Base-by-base conservation (phyloP, 495 filamentous ascomycete genomes). In the Penicillium nucicola region DNA sequence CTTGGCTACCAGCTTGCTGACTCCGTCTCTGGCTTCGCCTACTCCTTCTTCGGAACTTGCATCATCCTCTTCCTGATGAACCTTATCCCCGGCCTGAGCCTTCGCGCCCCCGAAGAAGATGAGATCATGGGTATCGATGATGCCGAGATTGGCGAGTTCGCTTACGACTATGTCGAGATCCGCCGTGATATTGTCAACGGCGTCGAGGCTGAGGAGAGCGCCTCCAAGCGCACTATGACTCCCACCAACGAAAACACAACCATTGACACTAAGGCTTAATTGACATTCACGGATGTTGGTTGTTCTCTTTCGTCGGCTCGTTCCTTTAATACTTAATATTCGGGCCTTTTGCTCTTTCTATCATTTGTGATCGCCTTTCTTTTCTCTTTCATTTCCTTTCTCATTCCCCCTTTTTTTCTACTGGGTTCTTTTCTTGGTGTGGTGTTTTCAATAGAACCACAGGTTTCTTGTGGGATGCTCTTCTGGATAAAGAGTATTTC, bases 131-230 rank as follows among this genome's bases (percentile, higher is more conserved):
- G 92, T 56, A 92, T 96, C 52, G 92, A 97, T 64, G 92, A 97
- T 65, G 85, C 88, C 23, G 90, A 97, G 74, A 92, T 97, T 64
- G 92, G 92, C 65, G 92, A 97, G 75, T 97, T 96, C 70, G 93
- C 93, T 33, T 98, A 98, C 66, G 93, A 97, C 68, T 97, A 95
- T 58, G 92, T 97, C 56, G 92, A 97, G 72, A 76, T 96, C 51
- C 88, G 83, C 33, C 82, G 92, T 43, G 93, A 97, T 57, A 85
- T 96, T 40, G 73, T 89, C 50, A 84, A 82, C 55, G 75, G 81
- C 22, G 75, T 84, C 10, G 77, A 81, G 32, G 45, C 49, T 42
- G 52, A 50, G 11, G 69, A 72, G 12, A 49, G 42, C 37, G 45
- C 57, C 33, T 75, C 71, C 13, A 71, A 68, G 57, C 68, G 67